Percentiles rank a stretch among this genome's conserved stretches.
These are phyloP conservation scores for Kluyveromyces nonfermentans DNA, from an alignment of 805 yeast genomes.

Conservation along the genomic window DNA sequence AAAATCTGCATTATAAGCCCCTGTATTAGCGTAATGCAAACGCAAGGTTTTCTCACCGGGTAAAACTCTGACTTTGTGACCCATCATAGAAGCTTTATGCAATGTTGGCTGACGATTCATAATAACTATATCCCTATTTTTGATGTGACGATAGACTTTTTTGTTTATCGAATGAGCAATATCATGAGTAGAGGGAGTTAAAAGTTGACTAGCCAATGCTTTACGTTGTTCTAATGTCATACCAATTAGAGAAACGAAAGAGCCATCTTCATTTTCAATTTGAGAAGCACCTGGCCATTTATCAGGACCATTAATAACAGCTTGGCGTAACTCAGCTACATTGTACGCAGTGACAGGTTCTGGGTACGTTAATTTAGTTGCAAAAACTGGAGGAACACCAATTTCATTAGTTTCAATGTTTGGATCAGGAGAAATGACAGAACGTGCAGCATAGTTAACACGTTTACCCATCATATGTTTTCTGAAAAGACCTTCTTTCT, in stretches of 20 bases:
- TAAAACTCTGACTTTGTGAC: constrained; percentile 91
- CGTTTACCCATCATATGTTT: constrained; percentile 99
- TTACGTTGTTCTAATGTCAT: constrained; percentile 92
- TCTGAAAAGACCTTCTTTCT: constrained; percentile 96
- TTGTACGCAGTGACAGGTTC: constrained; percentile 95
- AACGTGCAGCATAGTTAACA: constrained; percentile 97
- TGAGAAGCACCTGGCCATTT: constrained; percentile 98
- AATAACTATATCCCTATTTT: constrained; percentile 87
- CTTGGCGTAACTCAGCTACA: constrained; percentile 82
- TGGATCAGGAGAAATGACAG: constrained; percentile 98
- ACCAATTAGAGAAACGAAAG: constrained; percentile 68
- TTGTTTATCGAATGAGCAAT: constrained; percentile 64
- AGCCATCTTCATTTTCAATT: constrained; percentile 92
- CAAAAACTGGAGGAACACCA: constrained; percentile 98
- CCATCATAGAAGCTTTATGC: constrained; percentile 99
- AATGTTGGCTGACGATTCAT: constrained; percentile 99
- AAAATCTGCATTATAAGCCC: constrained; percentile 97
- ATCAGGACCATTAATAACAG: constrained; percentile 95
- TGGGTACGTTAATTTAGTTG: constrained; percentile 89
- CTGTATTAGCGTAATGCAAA: constrained; percentile 96
- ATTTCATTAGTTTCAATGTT: constrained; percentile 95
- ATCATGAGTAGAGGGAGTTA: constrained; percentile 69
- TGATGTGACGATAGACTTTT: constrained; percentile 90
- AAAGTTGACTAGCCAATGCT: constrained; percentile 85
- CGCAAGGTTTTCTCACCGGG: constrained; percentile 97